Base-by-base conservation (phyloP, 2,329 filamentous ascomycete species). In the Colletotrichum endophyticum region DNA sequence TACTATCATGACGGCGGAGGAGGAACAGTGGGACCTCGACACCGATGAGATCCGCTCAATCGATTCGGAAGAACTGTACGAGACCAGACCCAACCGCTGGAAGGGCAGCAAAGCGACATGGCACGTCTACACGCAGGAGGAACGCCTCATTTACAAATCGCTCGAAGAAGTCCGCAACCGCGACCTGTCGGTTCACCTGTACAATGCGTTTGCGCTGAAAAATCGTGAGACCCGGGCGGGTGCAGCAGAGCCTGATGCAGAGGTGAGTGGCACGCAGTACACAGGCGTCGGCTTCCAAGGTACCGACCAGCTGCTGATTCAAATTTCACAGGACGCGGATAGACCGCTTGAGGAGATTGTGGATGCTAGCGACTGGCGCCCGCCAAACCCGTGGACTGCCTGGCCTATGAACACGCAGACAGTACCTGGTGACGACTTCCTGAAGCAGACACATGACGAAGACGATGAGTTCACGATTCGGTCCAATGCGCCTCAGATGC, bases 111-210 rank as follows among this genome's bases (percentile, higher is more conserved):
- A 89, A 19, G 90, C 90, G 39, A 93, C 93, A 79, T 98, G 96
- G 95, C 87, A 87, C 70, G 81, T 84, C 12, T 86, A 91, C 73
- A 95, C 93, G 3, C 86, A 88, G 66, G 85, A 90, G 36, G 94
- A 96, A 75, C 89, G 93, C 16, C 88, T 89, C 9, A 88, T 95
- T 3, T 90, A 90, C 74, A 86, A 89, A 7, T 92, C 93, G 9
- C 86, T 98, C 72, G 90, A 93, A 74, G 89, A 91, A 62, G 82
- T 92, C 19, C 88, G 91, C 44, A 91, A 93, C 53, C 87, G 90
- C 70, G 93, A 98, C 81, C 86, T 98, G 13, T 88, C 91, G 0
- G 85, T 93, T 61, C 96, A 98, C 85, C 86, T 98, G 7, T 98
- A 95, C 85, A 95, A 97, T 83, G 89, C 94, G 0, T 94, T 94